Conservation (phyloP, 192 early-diverging fungal species). For the Podochytrium sp. region DNA sequence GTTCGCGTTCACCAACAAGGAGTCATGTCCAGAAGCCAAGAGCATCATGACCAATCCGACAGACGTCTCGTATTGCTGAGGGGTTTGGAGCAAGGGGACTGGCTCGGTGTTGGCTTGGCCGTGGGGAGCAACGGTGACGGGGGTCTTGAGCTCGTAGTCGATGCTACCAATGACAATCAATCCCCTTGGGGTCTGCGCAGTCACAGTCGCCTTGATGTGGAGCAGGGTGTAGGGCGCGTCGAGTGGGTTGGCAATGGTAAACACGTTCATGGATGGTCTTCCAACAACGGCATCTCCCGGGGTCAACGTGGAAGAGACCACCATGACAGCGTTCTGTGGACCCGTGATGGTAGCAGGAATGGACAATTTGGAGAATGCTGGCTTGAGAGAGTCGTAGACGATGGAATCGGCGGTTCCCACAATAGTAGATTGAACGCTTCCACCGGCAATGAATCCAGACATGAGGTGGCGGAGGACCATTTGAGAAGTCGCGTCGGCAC, state of each 20-base stretch:
- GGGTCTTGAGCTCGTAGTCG: neutral
- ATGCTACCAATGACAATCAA: neutral
- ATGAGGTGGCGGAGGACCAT: neutral
- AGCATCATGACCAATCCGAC: neutral
- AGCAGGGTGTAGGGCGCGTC: slow-evolving; percentile 11
- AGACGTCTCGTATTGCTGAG: neutral
- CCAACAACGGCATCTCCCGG: neutral
- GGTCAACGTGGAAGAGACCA: neutral
- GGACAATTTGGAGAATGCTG: slow-evolving; percentile 7
- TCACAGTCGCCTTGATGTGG: neutral
- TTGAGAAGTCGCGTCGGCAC: neutral
- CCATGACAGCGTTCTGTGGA: neutral
- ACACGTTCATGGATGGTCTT: neutral
- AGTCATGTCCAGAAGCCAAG: neutral
- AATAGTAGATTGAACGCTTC: neutral
- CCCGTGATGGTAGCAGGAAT: slow-evolving; percentile 17
- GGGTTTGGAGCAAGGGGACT: neutral
- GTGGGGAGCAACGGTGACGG: neutral
- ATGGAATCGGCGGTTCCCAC: slow-evolving; percentile 9
- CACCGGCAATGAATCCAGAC: slow-evolving; percentile 24
- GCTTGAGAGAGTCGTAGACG: slow-evolving; percentile 18
- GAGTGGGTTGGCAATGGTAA: slow-evolving; percentile 13
- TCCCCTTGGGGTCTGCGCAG: neutral
- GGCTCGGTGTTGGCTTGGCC: neutral
- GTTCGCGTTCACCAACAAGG: neutral